Evolutionary conservation across 176 grass and related monocot species (phyloP), one percentile per base, ranked within the genome.

Genomic region (Chloris gayana): DNA sequence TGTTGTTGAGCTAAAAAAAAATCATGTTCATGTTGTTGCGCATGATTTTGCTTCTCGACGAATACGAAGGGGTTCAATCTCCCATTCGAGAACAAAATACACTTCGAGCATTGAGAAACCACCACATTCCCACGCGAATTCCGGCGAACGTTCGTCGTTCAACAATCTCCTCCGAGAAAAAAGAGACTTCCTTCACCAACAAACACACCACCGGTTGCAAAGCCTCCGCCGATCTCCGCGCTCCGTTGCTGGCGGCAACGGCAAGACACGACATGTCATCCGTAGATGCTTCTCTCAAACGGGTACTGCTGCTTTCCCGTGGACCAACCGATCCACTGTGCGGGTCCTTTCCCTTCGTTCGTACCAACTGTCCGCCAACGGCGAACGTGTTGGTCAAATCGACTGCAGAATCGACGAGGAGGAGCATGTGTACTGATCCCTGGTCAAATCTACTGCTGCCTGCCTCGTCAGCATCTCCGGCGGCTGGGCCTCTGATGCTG

Each of bases 301-400:
- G 33, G 38, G 26, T 32, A 31, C 38, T 34, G 14, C 7, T 65
- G 19, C 61, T 68, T 27, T 7, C 1, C 14, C 12, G 21, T 37
- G 50, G 64, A 15, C 21, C 74, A 47, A 7, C 14, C 21, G 49
- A 25, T 31, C 15, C 19, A 57, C 39, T 63, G 25, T 53, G 74
- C 41, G 8, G 41, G 83, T 70, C 31, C 77, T 78, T 78, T 37
- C 54, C 41, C 53, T 57, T 53, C 17, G 67, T 50, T 71, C 57
- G 56, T 78, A 72, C 74, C 31, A 56, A 59, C 65, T 50, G 70
- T 77, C 56, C 75, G 57, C 45, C 12, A 77, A 57, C 67, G 59
- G 69, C 67, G 63, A 72, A 51, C 69, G 56, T 78, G 42, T 63
- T 72, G 74, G 67, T 78, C 67, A 85, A 24, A 72, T 85, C 83